Conservation (phyloP, 768 basidiomycete species). For the Rhizopogon sp. region DNA sequence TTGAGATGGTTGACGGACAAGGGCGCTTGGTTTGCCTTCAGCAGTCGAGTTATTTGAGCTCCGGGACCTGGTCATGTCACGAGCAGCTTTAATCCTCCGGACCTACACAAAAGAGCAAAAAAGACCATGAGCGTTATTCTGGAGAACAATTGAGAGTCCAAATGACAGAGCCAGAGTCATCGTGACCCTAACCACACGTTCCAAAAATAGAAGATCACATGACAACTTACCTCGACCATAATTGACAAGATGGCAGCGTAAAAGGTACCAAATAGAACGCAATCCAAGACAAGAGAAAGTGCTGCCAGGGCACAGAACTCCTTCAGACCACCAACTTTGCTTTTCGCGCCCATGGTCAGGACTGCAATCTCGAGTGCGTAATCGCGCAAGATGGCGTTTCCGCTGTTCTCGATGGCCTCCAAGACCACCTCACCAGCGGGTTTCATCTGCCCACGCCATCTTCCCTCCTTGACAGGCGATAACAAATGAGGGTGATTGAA, state of each 20-base stretch:
- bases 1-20: slow-evolving; percentile 18
- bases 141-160: not conserved
- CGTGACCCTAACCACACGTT: slow-evolving; percentile 6
- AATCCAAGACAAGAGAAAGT: slow-evolving; percentile 81
- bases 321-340: slow-evolving; percentile 80
- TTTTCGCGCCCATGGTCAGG: slow-evolving; percentile 80
- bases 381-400: slow-evolving; percentile 83
- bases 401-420: slow-evolving; percentile 75
- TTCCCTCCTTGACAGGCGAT: slow-evolving; percentile 32
- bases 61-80: slow-evolving; percentile 39
- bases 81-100: slow-evolving; percentile 62
- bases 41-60: slow-evolving; percentile 23
- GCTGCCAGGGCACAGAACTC: slow-evolving; percentile 97
- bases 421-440: slow-evolving; percentile 82
- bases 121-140: slow-evolving; percentile 5
- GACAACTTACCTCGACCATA: slow-evolving; percentile 81
- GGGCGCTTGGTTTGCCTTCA: slow-evolving; percentile 27
- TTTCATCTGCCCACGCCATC: slow-evolving; percentile 48
- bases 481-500: slow-evolving; percentile 73
- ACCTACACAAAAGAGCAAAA: slow-evolving; percentile 39
- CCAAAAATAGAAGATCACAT: slow-evolving; percentile 7
- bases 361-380: slow-evolving; percentile 92
- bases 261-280: slow-evolving; percentile 84
- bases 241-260: slow-evolving; percentile 85
- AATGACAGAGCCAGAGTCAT: not conserved